Evolutionary conservation across 1,139 yeast genomes (phyloP), one percentile per base, ranked within the genome.

Genomic region (Saccharomyces pastorianus): DNA sequence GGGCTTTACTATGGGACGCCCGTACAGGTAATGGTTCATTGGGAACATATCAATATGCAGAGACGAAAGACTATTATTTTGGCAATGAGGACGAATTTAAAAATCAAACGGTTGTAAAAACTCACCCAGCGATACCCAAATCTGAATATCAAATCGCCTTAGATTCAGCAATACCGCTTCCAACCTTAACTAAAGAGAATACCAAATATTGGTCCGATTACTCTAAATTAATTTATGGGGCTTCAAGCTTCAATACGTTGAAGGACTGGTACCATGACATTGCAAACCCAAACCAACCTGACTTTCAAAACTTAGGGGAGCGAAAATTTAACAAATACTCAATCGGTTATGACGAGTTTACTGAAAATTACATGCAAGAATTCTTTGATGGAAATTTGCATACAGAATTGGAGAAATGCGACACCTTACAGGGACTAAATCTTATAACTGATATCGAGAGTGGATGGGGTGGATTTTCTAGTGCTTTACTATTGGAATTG

Each of bases 141-240:
- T 82, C 81, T 58, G 78, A 75, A 23, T 88, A 83, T 64, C 96
- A 88, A 65, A 59, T 56, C 42, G 80, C 83, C 1, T 69, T 89
- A 32, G 96, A 88, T 68, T 53, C 66, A 2, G 83, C 82, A 17
- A 58, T 64, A 4, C 62, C 69, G 0, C 58, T 71, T 7, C 76
- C 74, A 1, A 57, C 58, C 20, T 69, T 87, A 48, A 68, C 68
- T 4, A 60, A 63, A 0, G 63, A 63, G 0, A 79, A 78, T 52
- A 80, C 89, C 0, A 70, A 69, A 44, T 88, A 80, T 64, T 93
- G 98, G 98, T 77, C 93, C 0, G 96, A 90, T 67, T 89, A 85
- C 65, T 77, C 84, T 50, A 80, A 83, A 61, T 77, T 90, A 55
- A 78, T 87, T 17, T 83, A 82, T 63, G 79, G 80, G 53, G 95